These are phyloP conservation scores for Westerdykella ornata DNA, from an alignment of 2,329 filamentous ascomycete genomes.

Conservation along the genomic window DNA sequence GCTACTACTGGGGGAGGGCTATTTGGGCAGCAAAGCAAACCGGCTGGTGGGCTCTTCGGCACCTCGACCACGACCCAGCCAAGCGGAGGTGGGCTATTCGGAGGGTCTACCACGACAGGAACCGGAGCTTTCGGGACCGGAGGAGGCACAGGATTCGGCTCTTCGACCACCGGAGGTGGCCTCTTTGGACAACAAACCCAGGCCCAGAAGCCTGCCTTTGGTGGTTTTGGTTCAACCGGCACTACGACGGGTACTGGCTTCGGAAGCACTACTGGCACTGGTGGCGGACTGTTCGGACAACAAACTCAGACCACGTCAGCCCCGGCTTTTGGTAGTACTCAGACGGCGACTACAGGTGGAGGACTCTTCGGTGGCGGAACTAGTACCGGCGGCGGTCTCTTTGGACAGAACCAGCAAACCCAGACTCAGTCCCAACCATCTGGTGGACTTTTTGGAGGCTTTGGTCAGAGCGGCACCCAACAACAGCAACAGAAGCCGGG, in stretches of 20 bases:
- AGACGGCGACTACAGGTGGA: constrained; percentile 21
- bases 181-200: constrained; percentile 33
- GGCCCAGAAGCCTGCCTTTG: constrained; percentile 5
- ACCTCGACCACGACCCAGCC: constrained; percentile 24
- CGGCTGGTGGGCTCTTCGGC: constrained; percentile 29
- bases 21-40: constrained; percentile 16
- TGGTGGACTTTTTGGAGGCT: constrained; percentile 41
- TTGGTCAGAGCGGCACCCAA: constrained; percentile 30
- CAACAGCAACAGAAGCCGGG: constrained; percentile 37
- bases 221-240: constrained; percentile 16
- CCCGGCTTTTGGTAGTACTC: constrained; percentile 22
- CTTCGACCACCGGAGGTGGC: constrained; percentile 17
- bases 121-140: constrained; percentile 10
- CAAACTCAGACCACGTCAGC: constrained; percentile 24
- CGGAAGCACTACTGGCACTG: constrained; percentile 14
- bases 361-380: constrained; percentile 22
- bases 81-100: constrained; percentile 38
- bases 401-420: constrained; percentile 27
- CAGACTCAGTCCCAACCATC: constrained; percentile 18
- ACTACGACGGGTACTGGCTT: constrained; percentile 32
- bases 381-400: constrained; percentile 16
- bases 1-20: constrained; percentile 6
- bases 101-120: constrained; percentile 27
- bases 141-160: constrained; percentile 1
- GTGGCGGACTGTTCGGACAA: constrained; percentile 32